Conservation (phyloP, 805 yeast genomes). For the Candida xiaguanensis region DNA sequence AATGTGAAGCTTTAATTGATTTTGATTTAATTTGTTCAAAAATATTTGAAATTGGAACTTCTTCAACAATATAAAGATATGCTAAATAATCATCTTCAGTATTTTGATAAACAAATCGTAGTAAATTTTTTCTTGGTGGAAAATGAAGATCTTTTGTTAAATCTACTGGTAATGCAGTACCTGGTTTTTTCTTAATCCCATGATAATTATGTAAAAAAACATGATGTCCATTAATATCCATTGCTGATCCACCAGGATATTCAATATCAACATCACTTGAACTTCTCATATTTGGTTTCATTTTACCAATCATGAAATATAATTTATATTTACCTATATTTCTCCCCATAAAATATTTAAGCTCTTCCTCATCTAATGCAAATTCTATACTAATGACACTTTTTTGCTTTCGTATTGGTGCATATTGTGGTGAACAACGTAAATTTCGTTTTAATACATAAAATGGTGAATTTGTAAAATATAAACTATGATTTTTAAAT, state of each 20-base stretch:
- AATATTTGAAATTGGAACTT: conserved; percentile 18
- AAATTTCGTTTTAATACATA: conserved; percentile 46
- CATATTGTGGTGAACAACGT: conserved; percentile 45
- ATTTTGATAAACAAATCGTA: conserved; percentile 58
- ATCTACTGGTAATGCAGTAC: conserved; percentile 82
- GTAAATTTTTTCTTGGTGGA: conserved; percentile 31
- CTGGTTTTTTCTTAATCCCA: conserved; percentile 74
- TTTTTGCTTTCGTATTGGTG: conserved; percentile 41
- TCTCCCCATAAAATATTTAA: conserved; percentile 23
- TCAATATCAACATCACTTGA: conserved; percentile 40
- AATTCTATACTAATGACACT: conserved; percentile 35
- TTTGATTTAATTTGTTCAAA: conserved; percentile 22
- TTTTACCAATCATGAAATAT: conserved; percentile 53
- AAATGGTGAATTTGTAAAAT: conserved; percentile 55
- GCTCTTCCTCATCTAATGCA: conserved; percentile 41
- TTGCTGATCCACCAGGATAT: conserved; percentile 71
- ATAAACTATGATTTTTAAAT: conserved; percentile 37
- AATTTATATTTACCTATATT: conserved; percentile 29
- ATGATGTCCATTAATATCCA: conserved; percentile 59
- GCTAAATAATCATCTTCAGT: conserved; percentile 48
- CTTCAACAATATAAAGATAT: conserved; percentile 58
- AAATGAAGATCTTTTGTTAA: conserved; percentile 45
- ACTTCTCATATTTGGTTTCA: conserved; percentile 11
- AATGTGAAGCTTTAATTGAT: conserved; percentile 50
- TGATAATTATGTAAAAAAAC: conserved; percentile 35